Conservation (phyloP, 2,329 filamentous ascomycete species). For the Aspergillaceae sp. region DNA sequence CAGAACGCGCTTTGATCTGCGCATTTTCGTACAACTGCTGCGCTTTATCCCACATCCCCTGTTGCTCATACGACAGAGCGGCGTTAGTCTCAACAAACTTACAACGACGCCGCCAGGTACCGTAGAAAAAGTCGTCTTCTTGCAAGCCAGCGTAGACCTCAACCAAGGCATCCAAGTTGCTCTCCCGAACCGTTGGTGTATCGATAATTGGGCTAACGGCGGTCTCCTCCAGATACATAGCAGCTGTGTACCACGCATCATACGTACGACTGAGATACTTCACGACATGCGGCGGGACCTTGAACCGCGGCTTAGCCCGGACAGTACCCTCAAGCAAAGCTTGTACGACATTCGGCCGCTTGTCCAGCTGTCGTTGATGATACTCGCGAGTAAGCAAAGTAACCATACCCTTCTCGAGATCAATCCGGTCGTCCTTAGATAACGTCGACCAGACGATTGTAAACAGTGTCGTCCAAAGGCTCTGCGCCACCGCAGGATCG, state of each 20-base stretch:
- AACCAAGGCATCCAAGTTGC: slow-evolving; percentile 89
- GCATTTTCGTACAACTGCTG: slow-evolving; percentile 94
- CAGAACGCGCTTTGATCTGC: slow-evolving; percentile 93
- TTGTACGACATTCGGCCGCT: slow-evolving; percentile 89
- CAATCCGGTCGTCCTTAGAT: slow-evolving; percentile 75
- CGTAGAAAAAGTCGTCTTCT: slow-evolving; percentile 96
- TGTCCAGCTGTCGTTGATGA: slow-evolving; percentile 87
- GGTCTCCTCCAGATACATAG: slow-evolving; percentile 81
- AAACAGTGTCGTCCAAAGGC: slow-evolving; percentile 86
- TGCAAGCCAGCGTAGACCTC: slow-evolving; percentile 84
- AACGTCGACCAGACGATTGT: slow-evolving; percentile 89
- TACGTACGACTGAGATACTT: slow-evolving; percentile 93
- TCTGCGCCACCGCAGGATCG: slow-evolving; percentile 70
- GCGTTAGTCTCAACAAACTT: slow-evolving; percentile 98
- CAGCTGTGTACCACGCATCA: slow-evolving; percentile 93
- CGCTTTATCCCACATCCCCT: slow-evolving; percentile 98
- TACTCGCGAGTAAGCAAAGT: slow-evolving; percentile 87
- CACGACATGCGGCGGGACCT: slow-evolving; percentile 88
- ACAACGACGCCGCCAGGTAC: slow-evolving; percentile 88
- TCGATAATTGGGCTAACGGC: slow-evolving; percentile 78
- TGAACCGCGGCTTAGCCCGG: slow-evolving; percentile 75
- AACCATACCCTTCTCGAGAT: slow-evolving; percentile 88
- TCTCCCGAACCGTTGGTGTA: slow-evolving; percentile 76
- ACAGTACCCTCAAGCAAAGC: slow-evolving; percentile 83
- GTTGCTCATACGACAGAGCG: slow-evolving; percentile 94